phyloP scores from a whole-genome alignment of 139 green algal genomes.

The Spirogloea muscicola region DNA sequence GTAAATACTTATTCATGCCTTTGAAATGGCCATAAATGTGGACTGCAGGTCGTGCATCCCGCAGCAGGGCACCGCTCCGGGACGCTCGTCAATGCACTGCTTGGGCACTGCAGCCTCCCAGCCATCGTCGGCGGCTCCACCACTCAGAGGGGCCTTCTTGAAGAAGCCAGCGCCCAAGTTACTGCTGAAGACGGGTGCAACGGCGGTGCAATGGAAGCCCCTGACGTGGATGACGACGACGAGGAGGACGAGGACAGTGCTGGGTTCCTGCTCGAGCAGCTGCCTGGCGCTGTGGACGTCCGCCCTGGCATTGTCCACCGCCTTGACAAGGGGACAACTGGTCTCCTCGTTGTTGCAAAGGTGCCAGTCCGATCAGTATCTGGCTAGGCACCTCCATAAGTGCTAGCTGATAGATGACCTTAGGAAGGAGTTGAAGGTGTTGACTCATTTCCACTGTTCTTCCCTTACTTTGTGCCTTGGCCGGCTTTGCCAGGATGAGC shows the following conservation, averaged over 20 bases:
- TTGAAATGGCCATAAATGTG: no score
- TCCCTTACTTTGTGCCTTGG: neutral
- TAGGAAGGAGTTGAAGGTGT: no score
- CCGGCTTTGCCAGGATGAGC: conserved; percentile 37
- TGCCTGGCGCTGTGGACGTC: conserved; percentile 30
- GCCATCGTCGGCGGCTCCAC: no score
- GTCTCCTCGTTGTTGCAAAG: conserved; percentile 82
- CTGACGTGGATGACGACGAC: neutral
- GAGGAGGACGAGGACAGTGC: conserved; percentile 12
- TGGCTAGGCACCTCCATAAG: no score
- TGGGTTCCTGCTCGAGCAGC: no score
- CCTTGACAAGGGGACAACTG: conserved; percentile 69
- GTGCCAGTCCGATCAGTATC: no score
- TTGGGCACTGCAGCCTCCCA: conserved; percentile 81
- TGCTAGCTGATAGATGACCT: no score
- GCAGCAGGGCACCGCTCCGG: conserved; percentile 42
- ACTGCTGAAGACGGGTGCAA: conserved; percentile 7
- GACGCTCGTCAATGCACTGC: conserved; percentile 96
- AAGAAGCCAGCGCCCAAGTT: no score
- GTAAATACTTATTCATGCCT: no score
- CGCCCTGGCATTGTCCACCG: conserved; percentile 93
- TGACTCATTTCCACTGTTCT: no score
- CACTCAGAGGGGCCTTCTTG: no score
- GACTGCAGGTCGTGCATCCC: conserved; percentile 45
- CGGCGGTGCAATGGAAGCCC: neutral